A percentile compares a stretch with the other conserved stretches of the same genome.
These are phyloP conservation scores for Osmanthus fragrans DNA, from an alignment of 257 asterid species.

Conservation along the genomic window DNA sequence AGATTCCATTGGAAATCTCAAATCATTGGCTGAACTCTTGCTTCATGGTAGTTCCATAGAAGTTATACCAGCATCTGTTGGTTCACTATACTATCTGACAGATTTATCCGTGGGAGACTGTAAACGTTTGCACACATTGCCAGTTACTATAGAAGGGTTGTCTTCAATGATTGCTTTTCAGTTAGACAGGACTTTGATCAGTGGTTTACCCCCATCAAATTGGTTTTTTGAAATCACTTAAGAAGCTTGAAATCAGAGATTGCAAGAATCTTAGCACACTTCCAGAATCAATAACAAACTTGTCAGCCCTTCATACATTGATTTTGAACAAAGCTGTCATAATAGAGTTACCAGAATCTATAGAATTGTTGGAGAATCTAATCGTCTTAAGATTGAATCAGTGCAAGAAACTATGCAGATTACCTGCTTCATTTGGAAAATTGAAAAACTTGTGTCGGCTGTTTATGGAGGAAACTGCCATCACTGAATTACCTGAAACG, in stretches of 20 bases:
- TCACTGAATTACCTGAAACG: slow-evolving; percentile 34
- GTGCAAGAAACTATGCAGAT: slow-evolving; percentile 22
- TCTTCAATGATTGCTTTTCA: slow-evolving; percentile 30
- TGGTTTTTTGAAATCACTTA: slow-evolving; percentile 25
- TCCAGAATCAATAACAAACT: slow-evolving; percentile 23
- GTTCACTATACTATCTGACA: slow-evolving; percentile 31
- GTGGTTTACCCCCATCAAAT: slow-evolving; percentile 19
- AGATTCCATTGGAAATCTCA: slow-evolving; percentile 35
- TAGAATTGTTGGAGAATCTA: slow-evolving; percentile 28
- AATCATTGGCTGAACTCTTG: slow-evolving; percentile 22
- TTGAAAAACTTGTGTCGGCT: slow-evolving; percentile 32
- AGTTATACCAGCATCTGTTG: slow-evolving; percentile 28
- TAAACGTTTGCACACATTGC: slow-evolving; percentile 16
- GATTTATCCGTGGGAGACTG: slow-evolving; percentile 25
- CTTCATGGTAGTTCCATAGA: slow-evolving; percentile 21
- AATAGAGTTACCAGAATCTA: slow-evolving; percentile 29
- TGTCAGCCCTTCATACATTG: slow-evolving; percentile 29
- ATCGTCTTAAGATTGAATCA: slow-evolving; percentile 6
- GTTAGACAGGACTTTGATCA: slow-evolving; percentile 19
- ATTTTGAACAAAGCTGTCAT: slow-evolving; percentile 20
- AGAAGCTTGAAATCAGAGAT: slow-evolving; percentile 18
- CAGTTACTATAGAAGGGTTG: slow-evolving; percentile 18
- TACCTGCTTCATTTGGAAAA: slow-evolving; percentile 29
- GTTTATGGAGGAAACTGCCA: slow-evolving; percentile 23
- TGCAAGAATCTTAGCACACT: slow-evolving; percentile 23